Evolutionary conservation across 257 asterid species (phyloP).

Genomic region (Osmanthus fragrans): DNA sequence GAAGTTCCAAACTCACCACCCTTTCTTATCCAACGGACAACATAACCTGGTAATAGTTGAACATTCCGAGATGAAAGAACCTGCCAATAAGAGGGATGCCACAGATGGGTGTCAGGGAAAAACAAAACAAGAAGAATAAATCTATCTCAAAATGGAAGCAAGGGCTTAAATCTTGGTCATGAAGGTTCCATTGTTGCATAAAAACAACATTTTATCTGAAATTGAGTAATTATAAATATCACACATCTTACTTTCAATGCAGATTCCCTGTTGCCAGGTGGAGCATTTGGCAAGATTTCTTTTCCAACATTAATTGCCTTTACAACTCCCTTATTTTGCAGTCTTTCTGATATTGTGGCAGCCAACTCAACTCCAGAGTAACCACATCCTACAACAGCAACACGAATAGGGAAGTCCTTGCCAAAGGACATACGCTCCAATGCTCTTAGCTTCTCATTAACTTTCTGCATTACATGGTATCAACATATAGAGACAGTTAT

Average conservation of each 20-base stretch:
- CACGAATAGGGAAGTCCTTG: constrained; percentile 61
- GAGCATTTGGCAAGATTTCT: constrained; percentile 74
- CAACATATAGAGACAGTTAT: constrained; percentile 19
- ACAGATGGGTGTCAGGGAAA: background rate
- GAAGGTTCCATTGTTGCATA: background rate
- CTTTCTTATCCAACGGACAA: constrained; percentile 67
- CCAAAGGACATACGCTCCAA: constrained; percentile 74
- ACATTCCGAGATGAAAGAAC: constrained; percentile 88
- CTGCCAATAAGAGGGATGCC: constrained; percentile 37
- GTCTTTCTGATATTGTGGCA: constrained; percentile 89
- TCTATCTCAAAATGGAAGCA: background rate
- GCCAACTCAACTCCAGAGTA: constrained; percentile 94
- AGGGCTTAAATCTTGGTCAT: background rate
- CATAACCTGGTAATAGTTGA: constrained; percentile 76
- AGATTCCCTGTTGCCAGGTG: constrained; percentile 84
- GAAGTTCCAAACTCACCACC: constrained; percentile 34
- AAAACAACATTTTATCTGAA: background rate
- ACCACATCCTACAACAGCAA: constrained; percentile 96
- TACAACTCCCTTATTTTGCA: constrained; percentile 67
- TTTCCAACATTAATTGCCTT: constrained; percentile 80
- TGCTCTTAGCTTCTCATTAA: constrained; percentile 59
- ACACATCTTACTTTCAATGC: constrained; percentile 67
- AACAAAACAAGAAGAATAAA: background rate
- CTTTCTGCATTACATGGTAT: constrained; percentile 58
- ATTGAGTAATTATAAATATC: constrained; percentile 11